Conservation (phyloP, 1,284 basidiomycete genomes). For the Neolentinus lepideus region DNA sequence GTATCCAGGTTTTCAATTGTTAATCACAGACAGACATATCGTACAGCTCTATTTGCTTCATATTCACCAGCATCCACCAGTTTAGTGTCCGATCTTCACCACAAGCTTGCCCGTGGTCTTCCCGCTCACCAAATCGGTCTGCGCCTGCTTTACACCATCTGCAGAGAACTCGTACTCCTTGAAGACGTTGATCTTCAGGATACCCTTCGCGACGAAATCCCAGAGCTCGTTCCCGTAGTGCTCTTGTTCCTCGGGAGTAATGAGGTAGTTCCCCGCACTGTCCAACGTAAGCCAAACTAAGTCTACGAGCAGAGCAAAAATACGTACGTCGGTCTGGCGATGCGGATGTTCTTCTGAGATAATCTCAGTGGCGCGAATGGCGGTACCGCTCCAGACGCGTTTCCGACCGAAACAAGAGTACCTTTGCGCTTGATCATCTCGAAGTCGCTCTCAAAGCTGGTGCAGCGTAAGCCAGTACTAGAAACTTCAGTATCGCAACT, state of each 20-base stretch:
- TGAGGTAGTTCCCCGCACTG: conserved; percentile 60
- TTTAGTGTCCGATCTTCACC: conserved; percentile 39
- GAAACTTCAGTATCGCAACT: conserved; percentile 19
- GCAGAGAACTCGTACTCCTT: conserved; percentile 81
- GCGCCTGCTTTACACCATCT: conserved; percentile 74
- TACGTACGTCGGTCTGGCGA: conserved; percentile 68
- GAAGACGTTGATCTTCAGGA: conserved; percentile 66
- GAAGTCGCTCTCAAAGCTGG: conserved; percentile 79
- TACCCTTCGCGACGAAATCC: conserved; percentile 50
- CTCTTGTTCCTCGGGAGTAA: conserved; percentile 65
- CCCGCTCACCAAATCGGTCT: conserved; percentile 74
- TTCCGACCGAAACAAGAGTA: conserved; percentile 83
- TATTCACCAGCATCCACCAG: neutral
- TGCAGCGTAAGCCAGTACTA: conserved; percentile 1
- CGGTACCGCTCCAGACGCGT: conserved; percentile 78
- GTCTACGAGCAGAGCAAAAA: neutral
- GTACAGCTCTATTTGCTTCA: neutral
- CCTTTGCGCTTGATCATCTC: conserved; percentile 76
- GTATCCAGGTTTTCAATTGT: too few species aligned
- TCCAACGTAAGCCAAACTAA: conserved; percentile 2
- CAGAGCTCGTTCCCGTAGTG: conserved; percentile 67
- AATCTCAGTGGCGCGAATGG: conserved; percentile 75
- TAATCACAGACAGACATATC: neutral
- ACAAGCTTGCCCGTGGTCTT: conserved; percentile 83
- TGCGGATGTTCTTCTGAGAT: conserved; percentile 76